phyloP scores from a whole-genome alignment of 768 basidiomycete genomes.

The Auricularia cornea region DNA sequence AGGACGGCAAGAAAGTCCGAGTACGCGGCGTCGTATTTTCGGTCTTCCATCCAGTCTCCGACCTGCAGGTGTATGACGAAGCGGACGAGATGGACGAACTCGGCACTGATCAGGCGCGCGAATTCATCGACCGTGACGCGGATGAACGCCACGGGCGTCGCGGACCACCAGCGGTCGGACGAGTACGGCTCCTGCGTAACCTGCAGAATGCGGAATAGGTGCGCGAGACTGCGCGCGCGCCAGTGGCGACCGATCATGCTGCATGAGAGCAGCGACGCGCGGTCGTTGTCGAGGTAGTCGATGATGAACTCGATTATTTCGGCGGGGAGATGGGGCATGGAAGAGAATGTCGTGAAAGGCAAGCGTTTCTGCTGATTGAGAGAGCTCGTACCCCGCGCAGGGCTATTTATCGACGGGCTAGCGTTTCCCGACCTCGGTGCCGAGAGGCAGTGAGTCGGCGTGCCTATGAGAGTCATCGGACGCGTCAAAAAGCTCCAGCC shows the following conservation, averaged over 20 bases:
- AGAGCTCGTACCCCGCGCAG: too few relatives aligned
- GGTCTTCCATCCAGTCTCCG: background rate
- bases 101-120: background rate
- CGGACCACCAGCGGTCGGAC: background rate
- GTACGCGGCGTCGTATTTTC: background rate
- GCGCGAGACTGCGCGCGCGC: background rate
- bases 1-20: background rate
- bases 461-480: too few relatives aligned
- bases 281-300: background rate
- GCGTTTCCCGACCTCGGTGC: too few relatives aligned
- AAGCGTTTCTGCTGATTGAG: too few relatives aligned
- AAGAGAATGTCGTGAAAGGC: too few relatives aligned
- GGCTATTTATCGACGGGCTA: too few relatives aligned
- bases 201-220: background rate
- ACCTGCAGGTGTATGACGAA: background rate
- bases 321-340: background rate
- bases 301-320: background rate
- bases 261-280: background rate
- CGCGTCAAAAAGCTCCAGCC: too few relatives aligned
- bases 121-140: background rate
- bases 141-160: background rate
- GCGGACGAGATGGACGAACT: background rate
- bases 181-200: background rate
- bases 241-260: background rate
- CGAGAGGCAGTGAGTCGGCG: too few relatives aligned